Evolutionary conservation across 1,139 yeast genomes (phyloP), one percentile per base, ranked within the genome.

Genomic region (Pichia sp.): DNA sequence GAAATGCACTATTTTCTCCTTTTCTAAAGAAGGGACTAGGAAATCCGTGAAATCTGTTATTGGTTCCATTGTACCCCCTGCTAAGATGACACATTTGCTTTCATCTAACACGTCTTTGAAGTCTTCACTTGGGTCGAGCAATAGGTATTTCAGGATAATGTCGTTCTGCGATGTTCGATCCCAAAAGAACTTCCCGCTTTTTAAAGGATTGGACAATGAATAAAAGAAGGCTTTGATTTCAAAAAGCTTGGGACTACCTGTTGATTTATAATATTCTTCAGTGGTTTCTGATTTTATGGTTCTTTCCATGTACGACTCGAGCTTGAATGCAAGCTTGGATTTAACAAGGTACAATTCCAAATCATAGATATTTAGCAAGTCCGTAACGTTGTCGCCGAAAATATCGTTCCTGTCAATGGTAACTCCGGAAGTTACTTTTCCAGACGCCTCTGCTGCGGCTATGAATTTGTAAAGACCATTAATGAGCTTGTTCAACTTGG

Each of bases 61-160:
- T 0, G 99, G 99, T 65, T 90, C 95, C 97, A 92, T 90, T 0
- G 99, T 92, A 16, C 99, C 99, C 41, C 99, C 99, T 10, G 97
- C 95, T 5, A 92, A 69, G 3, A 92, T 74, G 0, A 92, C 85
- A 67, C 95, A 86, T 60, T 77, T 79, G 0, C 92, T 79, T 38
- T 83, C 79, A 6, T 81, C 80, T 0, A 89, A 81, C 1, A 92
- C 75, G 11, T 83, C 85, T 57, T 76, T 75, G 66, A 92, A 90
- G 2, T 82, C 74, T 51, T 79, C 81, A 55, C 92, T 82, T 1
- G 97, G 96, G 64, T 92, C 97, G 11, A 92, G 73, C 13, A 90
- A 71, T 77, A 90, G 79, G 63, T 92, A 92, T 59, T 82, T 81
- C 47, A 90, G 68, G 1, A 76, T 68, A 0, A 75, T 63, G 10